Conservation (phyloP, 805 yeast species). For the Wickerhamiella azymoides region DNA sequence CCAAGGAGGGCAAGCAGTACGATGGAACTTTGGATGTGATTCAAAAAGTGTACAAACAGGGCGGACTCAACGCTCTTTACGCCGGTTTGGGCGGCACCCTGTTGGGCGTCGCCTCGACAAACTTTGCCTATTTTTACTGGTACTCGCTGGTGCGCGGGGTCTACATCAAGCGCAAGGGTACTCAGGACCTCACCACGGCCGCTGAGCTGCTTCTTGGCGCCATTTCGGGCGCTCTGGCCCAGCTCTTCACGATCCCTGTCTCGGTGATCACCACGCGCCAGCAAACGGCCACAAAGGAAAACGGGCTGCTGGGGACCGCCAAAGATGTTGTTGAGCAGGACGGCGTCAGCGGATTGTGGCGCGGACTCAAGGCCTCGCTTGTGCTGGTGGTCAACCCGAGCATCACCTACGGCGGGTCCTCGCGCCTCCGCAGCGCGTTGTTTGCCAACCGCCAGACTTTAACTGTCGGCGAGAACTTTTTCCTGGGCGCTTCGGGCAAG, state of each 20-base stretch:
- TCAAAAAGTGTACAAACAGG: constrained; percentile 36
- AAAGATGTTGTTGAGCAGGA: constrained; percentile 44
- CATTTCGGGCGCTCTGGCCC: constrained; percentile 69
- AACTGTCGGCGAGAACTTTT: constrained; percentile 49
- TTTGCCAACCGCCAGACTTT: constrained; percentile 31
- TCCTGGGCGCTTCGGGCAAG: constrained; percentile 68
- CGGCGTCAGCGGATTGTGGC: constrained; percentile 65
- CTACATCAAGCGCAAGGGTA: constrained; percentile 32
- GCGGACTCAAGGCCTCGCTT: constrained; percentile 67
- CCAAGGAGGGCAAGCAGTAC: constrained; percentile 27
- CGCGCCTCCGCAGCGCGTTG: constrained; percentile 44
- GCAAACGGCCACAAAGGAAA: constrained; percentile 24
- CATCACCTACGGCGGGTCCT: constrained; percentile 72
- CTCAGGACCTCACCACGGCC: constrained; percentile 33
- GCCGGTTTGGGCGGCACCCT: constrained; percentile 56
- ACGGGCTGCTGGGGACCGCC: constrained; percentile 31
- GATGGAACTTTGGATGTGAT: constrained; percentile 51
- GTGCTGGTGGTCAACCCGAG: constrained; percentile 73
- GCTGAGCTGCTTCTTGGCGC: constrained; percentile 66
- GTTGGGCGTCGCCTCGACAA: constrained; percentile 59
- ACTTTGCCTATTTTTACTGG: constrained; percentile 80
- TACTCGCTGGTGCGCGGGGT: constrained; percentile 54
- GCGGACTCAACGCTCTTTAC: constrained; percentile 59
- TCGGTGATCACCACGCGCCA: constrained; percentile 56
- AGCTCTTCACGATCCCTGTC: constrained; percentile 69